A percentile compares a stretch with the other conserved stretches of the same genome.
These are phyloP conservation scores for Solanum microdontum DNA, from an alignment of 257 asterid species.

Conservation along the genomic window DNA sequence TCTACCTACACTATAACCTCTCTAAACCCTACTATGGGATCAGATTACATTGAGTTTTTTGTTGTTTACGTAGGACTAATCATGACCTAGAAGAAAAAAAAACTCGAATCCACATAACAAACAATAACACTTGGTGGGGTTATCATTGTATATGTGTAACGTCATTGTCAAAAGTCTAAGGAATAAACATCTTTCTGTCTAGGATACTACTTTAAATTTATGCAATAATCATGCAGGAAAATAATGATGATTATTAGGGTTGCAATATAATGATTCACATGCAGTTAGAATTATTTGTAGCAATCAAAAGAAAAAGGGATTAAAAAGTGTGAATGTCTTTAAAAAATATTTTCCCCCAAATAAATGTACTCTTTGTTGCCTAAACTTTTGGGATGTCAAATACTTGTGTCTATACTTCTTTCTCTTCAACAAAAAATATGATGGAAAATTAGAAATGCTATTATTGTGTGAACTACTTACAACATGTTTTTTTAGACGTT, in stretches of 20 bases:
- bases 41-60: not conserved
- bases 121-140: not conserved
- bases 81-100: not conserved
- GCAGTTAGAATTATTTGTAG: not conserved
- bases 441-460: not conserved
- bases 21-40: too few species aligned
- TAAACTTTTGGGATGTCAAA: not conserved
- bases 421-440: not conserved
- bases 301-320: not conserved
- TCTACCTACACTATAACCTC: not conserved
- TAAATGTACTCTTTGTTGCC: not conserved
- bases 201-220: not conserved
- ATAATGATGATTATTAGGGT: not conserved
- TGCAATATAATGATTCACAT: not conserved
- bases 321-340: not conserved
- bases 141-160: not conserved
- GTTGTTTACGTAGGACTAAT: not conserved
- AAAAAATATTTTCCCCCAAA: not conserved
- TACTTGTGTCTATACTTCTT: not conserved
- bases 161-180: not conserved
- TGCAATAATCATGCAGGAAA: not conserved
- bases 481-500: not conserved
- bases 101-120: not conserved
- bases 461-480: not conserved
- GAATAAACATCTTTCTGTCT: not conserved